A percentile compares a stretch with the other conserved stretches of the same genome.
Evolutionary conservation across 257 asterid species (phyloP).

Genomic region (Solanum stenotomum): DNA sequence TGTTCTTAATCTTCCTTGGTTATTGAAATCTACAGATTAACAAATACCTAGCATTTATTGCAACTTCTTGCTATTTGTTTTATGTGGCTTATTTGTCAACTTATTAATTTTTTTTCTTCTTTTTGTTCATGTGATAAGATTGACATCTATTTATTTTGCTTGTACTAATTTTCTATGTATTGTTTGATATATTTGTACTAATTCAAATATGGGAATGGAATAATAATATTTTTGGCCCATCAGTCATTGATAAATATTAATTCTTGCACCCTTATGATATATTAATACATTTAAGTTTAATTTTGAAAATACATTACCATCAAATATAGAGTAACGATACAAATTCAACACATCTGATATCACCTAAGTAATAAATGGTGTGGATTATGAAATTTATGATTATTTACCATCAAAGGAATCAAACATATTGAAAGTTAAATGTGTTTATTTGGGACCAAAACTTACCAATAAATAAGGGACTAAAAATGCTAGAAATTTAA

Average conservation of each 20-base stretch:
- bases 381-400: not conserved
- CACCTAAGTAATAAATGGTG: not conserved
- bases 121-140: constrained; percentile 4
- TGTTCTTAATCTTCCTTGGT: not conserved
- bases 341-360: not conserved
- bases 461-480: not conserved
- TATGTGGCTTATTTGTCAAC: not conserved
- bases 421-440: not conserved
- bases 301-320: no score
- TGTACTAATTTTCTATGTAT: not conserved
- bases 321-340: not conserved
- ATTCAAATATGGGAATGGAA: not conserved
- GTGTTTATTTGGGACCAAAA: not conserved
- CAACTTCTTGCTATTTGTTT: not conserved
- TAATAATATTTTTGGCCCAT: not conserved
- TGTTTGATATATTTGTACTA: not conserved
- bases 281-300: not conserved
- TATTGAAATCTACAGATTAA: not conserved
- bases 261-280: not conserved
- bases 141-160: not conserved
- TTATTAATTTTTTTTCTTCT: not conserved
- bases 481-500: no score
- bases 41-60: not conserved
- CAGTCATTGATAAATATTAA: not conserved
- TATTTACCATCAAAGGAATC: not conserved